These are phyloP conservation scores for Bipolaris sorokiniana DNA, from an alignment of 2,329 filamentous ascomycete genomes.

Conservation along the genomic window DNA sequence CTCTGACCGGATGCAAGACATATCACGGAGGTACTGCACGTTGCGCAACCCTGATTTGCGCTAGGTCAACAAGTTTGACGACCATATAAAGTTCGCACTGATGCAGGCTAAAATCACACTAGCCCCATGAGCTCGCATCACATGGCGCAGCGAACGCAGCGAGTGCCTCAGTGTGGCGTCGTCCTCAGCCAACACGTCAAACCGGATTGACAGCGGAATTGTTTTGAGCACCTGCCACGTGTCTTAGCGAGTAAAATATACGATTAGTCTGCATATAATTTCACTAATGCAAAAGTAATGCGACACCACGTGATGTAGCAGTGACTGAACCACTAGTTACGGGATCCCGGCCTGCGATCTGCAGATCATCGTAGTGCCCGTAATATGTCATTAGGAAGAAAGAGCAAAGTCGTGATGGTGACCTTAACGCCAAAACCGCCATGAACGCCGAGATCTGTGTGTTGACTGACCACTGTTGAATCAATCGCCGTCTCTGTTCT, in stretches of 20 bases:
- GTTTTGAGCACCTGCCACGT: constrained; percentile 16
- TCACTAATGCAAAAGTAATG: constrained; percentile 26
- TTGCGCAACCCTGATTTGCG: constrained; percentile 1
- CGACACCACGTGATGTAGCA: constrained; percentile 22
- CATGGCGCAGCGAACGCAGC: constrained; percentile 2
- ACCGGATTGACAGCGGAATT: constrained; percentile 29
- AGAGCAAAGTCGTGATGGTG: constrained; percentile 10
- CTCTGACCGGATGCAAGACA: neutral
- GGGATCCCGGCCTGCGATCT: constrained; percentile 14
- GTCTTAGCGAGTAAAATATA: constrained; percentile 18
- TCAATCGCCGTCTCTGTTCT: constrained; percentile 12
- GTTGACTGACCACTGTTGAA: constrained; percentile 14
- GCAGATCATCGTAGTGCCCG: constrained; percentile 12
- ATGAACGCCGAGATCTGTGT: constrained; percentile 24
- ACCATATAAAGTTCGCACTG: constrained; percentile 18
- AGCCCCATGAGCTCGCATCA: constrained; percentile 8
- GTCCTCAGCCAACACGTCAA: constrained; percentile 20
- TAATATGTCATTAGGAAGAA: constrained; percentile 5
- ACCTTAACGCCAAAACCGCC: constrained; percentile 15
- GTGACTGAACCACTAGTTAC: constrained; percentile 20
- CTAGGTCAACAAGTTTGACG: constrained; percentile 21
- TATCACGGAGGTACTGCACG: constrained; percentile 3
- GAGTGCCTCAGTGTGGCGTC: constrained; percentile 10
- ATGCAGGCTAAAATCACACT: constrained; percentile 4
- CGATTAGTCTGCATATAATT: constrained; percentile 13